Base-by-base conservation (phyloP, 495 filamentous ascomycete species). In the Talaromyces trachyspermus region DNA sequence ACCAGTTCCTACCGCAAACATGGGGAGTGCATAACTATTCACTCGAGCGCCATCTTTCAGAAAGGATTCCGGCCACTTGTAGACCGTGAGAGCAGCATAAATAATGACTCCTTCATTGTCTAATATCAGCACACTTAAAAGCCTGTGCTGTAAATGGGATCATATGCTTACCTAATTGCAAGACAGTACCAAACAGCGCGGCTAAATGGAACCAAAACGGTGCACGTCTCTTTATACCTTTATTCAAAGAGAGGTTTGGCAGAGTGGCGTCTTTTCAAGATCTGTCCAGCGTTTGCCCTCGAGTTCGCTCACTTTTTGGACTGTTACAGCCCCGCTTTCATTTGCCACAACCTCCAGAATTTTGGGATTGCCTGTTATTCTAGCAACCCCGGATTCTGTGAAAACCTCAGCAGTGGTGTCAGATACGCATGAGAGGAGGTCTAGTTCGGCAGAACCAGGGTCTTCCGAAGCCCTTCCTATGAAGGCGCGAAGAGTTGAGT, bases 381-480 rank as follows among this genome's bases (percentile, higher is more conserved):
- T 60, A 0, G 67, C 63, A 7, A 72, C 64, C 0, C 69, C 67
- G 0, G 66, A 63, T 43, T 69, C 57, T 24, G 68, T 68, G 50
- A 68, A 76, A 0, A 76, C 47, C 51, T 78, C 70, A 0, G 60
- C 64, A 0, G 65, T 69, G 1, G 56, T 63, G 25, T 65, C 62
- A 1, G 68, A 71, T 2, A 71, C 66, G 35, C 68, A 71, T 10
- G 70, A 65, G 5, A 70, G 46, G 0, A 71, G 54, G 42, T 73
- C 68, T 38, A 51, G 59, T 17, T 73, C 70, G 0, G 62, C 68
- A 23, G 66, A 60, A 1, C 63, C 64, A 0, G 60, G 63, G 0
- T 61, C 65, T 57, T 76, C 67, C 30, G 69, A 63, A 8, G 72
- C 68, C 47, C 73, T 56, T 7, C 77, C 78, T 35, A 81, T 63